Percentiles rank a stretch among this genome's conserved stretches.
Evolutionary conservation across 2,329 filamentous ascomycete species (phyloP).

Genomic region (Botrytis squamosa): DNA sequence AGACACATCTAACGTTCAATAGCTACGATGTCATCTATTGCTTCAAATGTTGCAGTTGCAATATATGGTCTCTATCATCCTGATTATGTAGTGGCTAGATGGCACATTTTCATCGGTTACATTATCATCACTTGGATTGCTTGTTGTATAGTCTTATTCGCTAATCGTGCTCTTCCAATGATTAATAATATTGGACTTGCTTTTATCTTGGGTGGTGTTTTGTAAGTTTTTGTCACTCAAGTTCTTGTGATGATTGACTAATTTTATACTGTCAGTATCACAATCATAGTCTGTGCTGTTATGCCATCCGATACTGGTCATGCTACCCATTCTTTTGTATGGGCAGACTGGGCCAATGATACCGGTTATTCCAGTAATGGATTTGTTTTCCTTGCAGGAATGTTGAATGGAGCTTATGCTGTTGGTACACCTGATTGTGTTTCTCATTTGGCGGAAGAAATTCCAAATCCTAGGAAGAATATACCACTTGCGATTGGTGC

Average conservation of each 20-base stretch:
- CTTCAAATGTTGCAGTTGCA: constrained; percentile 46
- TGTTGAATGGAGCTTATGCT: constrained; percentile 67
- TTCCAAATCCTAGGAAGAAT: constrained; percentile 51
- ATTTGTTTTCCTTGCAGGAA: constrained; percentile 58
- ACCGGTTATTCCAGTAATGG: constrained; percentile 50
- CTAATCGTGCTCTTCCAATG: constrained; percentile 52
- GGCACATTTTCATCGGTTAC: constrained; percentile 53
- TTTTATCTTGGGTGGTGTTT: constrained; percentile 51
- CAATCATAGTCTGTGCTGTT: constrained; percentile 52
- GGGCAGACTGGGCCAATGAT: constrained; percentile 47
- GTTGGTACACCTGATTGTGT: constrained; percentile 66
- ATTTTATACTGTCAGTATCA: not conserved
- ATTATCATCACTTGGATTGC: constrained; percentile 48
- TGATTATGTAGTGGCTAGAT: constrained; percentile 46
- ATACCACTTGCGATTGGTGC: constrained; percentile 54
- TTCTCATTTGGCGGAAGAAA: constrained; percentile 65
- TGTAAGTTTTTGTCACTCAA: not conserved
- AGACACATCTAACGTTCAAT: constrained; percentile 8
- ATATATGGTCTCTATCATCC: constrained; percentile 52
- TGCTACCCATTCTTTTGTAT: constrained; percentile 45
- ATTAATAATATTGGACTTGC: constrained; percentile 56
- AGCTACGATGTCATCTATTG: constrained; percentile 39
- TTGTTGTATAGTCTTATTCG: constrained; percentile 50
- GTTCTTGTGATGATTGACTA: not conserved
- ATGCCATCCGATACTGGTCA: constrained; percentile 50